These are phyloP conservation scores for Pistacia vera DNA, from an alignment of 345 rosid genomes.

Conservation along the genomic window DNA sequence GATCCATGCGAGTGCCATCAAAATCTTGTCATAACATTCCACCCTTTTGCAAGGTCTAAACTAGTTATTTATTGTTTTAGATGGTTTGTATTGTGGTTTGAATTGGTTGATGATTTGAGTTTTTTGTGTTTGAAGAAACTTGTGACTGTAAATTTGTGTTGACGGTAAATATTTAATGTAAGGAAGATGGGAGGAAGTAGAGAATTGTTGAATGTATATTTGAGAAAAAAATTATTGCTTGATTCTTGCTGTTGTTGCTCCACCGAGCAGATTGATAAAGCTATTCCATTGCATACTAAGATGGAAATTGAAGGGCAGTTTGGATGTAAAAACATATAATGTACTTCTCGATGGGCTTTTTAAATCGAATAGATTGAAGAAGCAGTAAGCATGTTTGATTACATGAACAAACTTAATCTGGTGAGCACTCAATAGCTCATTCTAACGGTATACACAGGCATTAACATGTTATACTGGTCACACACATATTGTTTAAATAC, in stretches of 20 bases:
- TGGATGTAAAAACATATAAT: slow-evolving; percentile 54
- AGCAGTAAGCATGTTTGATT: slow-evolving; percentile 49
- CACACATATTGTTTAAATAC: too few species aligned
- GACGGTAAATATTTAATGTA: not conserved
- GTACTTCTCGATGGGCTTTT: slow-evolving; percentile 49
- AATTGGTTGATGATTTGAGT: too few species aligned
- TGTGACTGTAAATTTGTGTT: too few species aligned
- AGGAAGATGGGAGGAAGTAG: slow-evolving; percentile 54
- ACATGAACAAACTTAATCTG: slow-evolving; percentile 44
- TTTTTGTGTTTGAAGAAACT: too few species aligned
- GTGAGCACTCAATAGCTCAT: slow-evolving; percentile 25
- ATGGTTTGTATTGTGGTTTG: too few species aligned
- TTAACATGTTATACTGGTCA: too few species aligned
- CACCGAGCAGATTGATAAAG: slow-evolving; percentile 48
- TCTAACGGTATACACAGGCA: too few species aligned
- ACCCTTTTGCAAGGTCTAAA: too few species aligned
- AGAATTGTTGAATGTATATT: slow-evolving; percentile 51
- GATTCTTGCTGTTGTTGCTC: slow-evolving; percentile 48
- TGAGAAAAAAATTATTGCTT: slow-evolving; percentile 47
- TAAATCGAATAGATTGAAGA: slow-evolving; percentile 45
- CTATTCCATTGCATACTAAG: slow-evolving; percentile 45
- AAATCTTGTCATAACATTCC: too few species aligned
- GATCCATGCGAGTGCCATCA: too few species aligned
- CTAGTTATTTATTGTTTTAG: too few species aligned
- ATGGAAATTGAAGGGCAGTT: slow-evolving; percentile 47